A percentile compares a stretch with the other conserved stretches of the same genome.
Conservation (phyloP, 2,329 filamentous ascomycete species). For the Colletotrichum plurivorum region DNA sequence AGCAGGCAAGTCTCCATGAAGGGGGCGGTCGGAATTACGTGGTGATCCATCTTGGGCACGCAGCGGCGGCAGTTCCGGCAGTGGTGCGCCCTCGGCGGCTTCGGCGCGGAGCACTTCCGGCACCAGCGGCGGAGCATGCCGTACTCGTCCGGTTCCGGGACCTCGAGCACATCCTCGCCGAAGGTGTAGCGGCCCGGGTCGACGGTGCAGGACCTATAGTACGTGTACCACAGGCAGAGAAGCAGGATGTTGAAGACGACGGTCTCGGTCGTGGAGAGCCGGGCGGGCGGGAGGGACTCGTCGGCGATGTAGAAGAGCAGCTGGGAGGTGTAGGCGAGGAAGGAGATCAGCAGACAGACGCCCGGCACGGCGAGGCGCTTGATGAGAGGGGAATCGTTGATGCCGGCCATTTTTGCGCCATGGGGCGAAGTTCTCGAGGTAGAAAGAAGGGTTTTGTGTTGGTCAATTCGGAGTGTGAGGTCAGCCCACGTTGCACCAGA, state of each 20-base stretch:
- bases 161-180: slow-evolving; percentile 52
- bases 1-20: neutral
- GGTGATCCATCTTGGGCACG: slow-evolving; percentile 68
- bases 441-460: neutral
- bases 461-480: slow-evolving; percentile 13
- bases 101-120: slow-evolving; percentile 80
- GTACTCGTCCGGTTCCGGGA: slow-evolving; percentile 46
- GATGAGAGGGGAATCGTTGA: slow-evolving; percentile 56
- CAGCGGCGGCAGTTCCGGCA: slow-evolving; percentile 83
- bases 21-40: neutral
- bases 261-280: slow-evolving; percentile 69
- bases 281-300: slow-evolving; percentile 69
- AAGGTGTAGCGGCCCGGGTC: slow-evolving; percentile 71
- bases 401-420: slow-evolving; percentile 56
- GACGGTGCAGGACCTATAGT: slow-evolving; percentile 72
- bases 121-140: slow-evolving; percentile 71
- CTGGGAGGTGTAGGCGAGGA: slow-evolving; percentile 81
- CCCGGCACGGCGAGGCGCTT: slow-evolving; percentile 76
- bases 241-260: slow-evolving; percentile 77
- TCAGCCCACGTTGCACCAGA: slow-evolving; percentile 3
- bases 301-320: slow-evolving; percentile 74
- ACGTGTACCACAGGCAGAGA: slow-evolving; percentile 76
- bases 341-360: slow-evolving; percentile 75
- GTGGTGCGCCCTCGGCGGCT: slow-evolving; percentile 85
- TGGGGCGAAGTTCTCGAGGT: slow-evolving; percentile 6